phyloP scores from a whole-genome alignment of 140 eudicot genomes.

The Anethum foeniculum region DNA sequence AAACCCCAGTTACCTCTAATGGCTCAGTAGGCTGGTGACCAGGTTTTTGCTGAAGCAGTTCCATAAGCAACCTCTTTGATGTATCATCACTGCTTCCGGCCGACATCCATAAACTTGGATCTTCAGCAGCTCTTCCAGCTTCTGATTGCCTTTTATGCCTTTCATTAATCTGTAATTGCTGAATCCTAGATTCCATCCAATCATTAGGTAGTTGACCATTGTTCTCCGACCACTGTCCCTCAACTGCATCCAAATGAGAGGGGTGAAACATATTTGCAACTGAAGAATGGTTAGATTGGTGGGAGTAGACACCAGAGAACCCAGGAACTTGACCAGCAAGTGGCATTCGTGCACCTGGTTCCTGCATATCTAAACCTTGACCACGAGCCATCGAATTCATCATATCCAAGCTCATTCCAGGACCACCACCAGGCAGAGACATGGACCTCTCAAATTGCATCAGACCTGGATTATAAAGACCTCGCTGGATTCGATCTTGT shows the following conservation, averaged over 20 bases:
- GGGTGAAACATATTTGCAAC: conserved; percentile 41
- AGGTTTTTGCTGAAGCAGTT: conserved; percentile 67
- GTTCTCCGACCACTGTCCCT: conserved; percentile 47
- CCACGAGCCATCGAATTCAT: conserved; percentile 42
- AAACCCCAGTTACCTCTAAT: conserved; percentile 19
- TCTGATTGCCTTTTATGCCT: conserved; percentile 64
- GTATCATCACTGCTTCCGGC: conserved; percentile 75
- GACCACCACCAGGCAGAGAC: conserved; percentile 44
- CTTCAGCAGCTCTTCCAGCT: conserved; percentile 38
- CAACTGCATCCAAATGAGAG: conserved; percentile 48
- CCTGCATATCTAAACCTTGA: conserved; percentile 56
- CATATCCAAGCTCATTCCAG: conserved; percentile 32
- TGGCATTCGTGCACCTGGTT: conserved; percentile 37
- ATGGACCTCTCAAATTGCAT: conserved; percentile 51
- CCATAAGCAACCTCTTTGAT: conserved; percentile 85
- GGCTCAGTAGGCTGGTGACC: conserved; percentile 40
- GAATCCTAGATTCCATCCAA: conserved; percentile 74
- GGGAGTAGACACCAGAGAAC: conserved; percentile 40
- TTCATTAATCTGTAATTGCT: conserved; percentile 54
- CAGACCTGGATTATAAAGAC: conserved; percentile 53
- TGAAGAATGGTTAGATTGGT: conserved; percentile 43
- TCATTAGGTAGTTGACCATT: conserved; percentile 51
- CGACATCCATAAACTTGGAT: conserved; percentile 76
- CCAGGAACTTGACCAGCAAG: conserved; percentile 44
- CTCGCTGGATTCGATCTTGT: conserved; percentile 66